phyloP scores from a whole-genome alignment of 2,329 filamentous ascomycete genomes.

The Sporothrix luriei region DNA sequence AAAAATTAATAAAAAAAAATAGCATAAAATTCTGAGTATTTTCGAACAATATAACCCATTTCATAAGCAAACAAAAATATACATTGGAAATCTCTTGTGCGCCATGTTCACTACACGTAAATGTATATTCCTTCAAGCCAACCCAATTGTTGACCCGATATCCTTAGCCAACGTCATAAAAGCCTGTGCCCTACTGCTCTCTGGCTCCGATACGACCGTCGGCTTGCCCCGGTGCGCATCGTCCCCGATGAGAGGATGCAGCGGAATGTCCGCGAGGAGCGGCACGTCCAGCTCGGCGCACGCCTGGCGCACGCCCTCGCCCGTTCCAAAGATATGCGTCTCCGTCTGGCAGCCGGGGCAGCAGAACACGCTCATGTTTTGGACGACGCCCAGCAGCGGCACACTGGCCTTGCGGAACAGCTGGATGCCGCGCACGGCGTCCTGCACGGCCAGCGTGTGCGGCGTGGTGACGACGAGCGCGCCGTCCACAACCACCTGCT shows the following conservation, averaged over 20 bases:
- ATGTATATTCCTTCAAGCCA: not conserved
- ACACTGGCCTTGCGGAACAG: constrained; percentile 88
- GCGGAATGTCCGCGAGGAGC: constrained; percentile 85
- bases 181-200: constrained; percentile 68
- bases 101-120: not conserved
- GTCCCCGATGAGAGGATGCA: constrained; percentile 83
- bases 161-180: constrained; percentile 71
- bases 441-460: constrained; percentile 87
- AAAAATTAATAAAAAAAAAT: no score
- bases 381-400: constrained; percentile 80
- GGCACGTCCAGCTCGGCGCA: constrained; percentile 73
- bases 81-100: no score
- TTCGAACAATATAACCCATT: no score
- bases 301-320: constrained; percentile 65
- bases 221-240: constrained; percentile 86
- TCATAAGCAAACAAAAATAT: not conserved
- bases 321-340: constrained; percentile 73
- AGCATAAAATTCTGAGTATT: no score
- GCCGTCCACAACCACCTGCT: constrained; percentile 87
- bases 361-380: constrained; percentile 86
- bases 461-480: constrained; percentile 90
- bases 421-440: constrained; percentile 86
- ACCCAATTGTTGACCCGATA: constrained; percentile 53
- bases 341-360: constrained; percentile 77
- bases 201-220: constrained; percentile 84